Evolutionary conservation across 176 grass and related monocot genomes (phyloP), one percentile per base, ranked within the genome.

Genomic region (Phragmites australis): DNA sequence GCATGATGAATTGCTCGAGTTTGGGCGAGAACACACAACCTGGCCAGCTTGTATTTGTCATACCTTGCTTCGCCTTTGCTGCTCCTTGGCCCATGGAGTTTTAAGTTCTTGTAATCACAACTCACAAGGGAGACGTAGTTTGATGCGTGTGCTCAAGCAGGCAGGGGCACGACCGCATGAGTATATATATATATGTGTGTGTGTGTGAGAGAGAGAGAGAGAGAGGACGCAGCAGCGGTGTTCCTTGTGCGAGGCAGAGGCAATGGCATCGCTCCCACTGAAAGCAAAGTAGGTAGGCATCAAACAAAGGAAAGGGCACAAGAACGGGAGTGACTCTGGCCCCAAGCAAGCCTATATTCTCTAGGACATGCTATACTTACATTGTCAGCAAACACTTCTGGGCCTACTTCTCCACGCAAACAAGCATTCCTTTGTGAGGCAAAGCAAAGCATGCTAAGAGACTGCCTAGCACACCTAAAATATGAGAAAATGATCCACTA

Each of bases 271-370:
- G 64, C 90, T 70, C 71, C 39, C 2, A 25, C 45, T 41, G 44
- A 64, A 84, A 84, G 93, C 90, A 97, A 97, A 88, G 90, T 47
- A 62, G 17, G 42, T 29, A 88, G 52, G 65, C 70, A 84, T 59
- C n/a, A 84, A 59, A 52, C 31, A 6, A 81, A 81, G 72, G 42
- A 87, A 92, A 92, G 87, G 39, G 78, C 58, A 57, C 79, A 89
- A 83, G 16, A 56, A 70, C 21, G 55, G 21, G 13, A 70, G 68
- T 16, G n/a, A 70, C 60, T 47, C 55, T 68, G 72, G 39, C 23
- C 45, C n/a, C 37, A 48, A n/a, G 77, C 76, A 49, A 85, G 59
- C 62, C 37, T 75, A 7, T 75, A 84, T 86, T 81, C 68, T 52
- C 46, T 53, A 32, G 45, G n/a, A 65, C 29, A 79, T 66, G 60